Evolutionary conservation across 2,329 filamentous ascomycete genomes (phyloP).

Genomic region (Trichoderma sp.): DNA sequence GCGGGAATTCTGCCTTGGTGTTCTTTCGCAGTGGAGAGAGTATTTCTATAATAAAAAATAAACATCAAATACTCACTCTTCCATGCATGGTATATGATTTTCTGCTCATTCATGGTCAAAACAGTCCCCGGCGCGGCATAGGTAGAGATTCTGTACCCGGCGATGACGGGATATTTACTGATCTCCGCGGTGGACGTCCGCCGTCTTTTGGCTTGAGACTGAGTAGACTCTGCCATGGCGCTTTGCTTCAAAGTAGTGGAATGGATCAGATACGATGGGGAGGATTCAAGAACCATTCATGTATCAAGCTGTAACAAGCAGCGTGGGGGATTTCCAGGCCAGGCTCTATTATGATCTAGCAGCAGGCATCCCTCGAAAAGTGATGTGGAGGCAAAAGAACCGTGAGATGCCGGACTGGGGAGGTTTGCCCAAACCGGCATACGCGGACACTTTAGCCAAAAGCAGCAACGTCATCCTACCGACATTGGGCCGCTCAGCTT

Average conservation of each 20-base stretch:
- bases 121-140: background rate
- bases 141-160: constrained; percentile 7
- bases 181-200: background rate
- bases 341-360: background rate
- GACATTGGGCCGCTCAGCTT: background rate
- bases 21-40: background rate
- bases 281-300: background rate
- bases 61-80: background rate
- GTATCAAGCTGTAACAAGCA: background rate
- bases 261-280: too few species aligned
- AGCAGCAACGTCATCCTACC: constrained; percentile 12
- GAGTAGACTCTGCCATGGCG: background rate
- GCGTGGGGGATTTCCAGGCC: background rate
- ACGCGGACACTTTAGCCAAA: constrained; percentile 3
- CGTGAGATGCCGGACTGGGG: background rate
- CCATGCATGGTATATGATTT: constrained; percentile 1
- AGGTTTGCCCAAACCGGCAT: background rate
- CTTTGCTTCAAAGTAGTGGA: background rate
- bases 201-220: background rate
- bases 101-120: constrained; percentile 6
- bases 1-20: background rate
- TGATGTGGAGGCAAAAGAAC: background rate
- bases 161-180: constrained; percentile 1
- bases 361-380: background rate
- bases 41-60: background rate